Base-by-base conservation (phyloP, 257 asterid genomes). In the Plectranthus barbatus region DNA sequence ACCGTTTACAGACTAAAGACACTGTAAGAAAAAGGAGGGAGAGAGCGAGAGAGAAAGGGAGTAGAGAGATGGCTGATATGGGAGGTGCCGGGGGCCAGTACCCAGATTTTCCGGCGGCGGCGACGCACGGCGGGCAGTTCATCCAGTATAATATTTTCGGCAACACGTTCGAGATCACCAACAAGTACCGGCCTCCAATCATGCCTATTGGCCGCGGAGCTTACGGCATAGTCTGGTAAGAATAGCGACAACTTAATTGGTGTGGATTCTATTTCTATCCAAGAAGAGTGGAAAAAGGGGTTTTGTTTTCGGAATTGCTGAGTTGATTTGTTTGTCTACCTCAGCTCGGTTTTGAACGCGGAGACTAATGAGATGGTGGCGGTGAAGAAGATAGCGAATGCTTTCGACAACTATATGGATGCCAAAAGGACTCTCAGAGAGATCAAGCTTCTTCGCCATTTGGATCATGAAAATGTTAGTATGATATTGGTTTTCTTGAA, bases 141-240 rank as follows among this genome's bases (percentile, higher is more conserved):
- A 66, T 84, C 7, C 94, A 84, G 87, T 87, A 85, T 62, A 77
- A 85, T 45, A 82, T 93, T 26, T 93, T 85, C 54, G 95, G 92
- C 1, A 86, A 82, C 75, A 55, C 69, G 17, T 93, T 93, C 39
- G 96, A 93, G 84, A 73, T 93, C 68, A 87, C 95, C 14, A 55
- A 57, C 45, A 93, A 90, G 80, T 93, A 93, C 60, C 76, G 90
- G 0, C 81, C 95, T 52, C 99, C 99, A 55, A 83, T 93, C 69
- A 84, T 84, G 87, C 96, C 99, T 21, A 82, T 93, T 61, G 99
- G 95, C 45, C 97, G 99, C 40, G 99, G 99, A 12, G 99, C 99
- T 41, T 93, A 93, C 54, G 99, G 99, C 65, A 85, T 93, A 39
- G 97, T 93, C 60, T 93, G 99, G 99, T 93, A 72, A 60, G 55